Conservation (phyloP, 495 filamentous ascomycete genomes). For the Penicillium waksmanii region DNA sequence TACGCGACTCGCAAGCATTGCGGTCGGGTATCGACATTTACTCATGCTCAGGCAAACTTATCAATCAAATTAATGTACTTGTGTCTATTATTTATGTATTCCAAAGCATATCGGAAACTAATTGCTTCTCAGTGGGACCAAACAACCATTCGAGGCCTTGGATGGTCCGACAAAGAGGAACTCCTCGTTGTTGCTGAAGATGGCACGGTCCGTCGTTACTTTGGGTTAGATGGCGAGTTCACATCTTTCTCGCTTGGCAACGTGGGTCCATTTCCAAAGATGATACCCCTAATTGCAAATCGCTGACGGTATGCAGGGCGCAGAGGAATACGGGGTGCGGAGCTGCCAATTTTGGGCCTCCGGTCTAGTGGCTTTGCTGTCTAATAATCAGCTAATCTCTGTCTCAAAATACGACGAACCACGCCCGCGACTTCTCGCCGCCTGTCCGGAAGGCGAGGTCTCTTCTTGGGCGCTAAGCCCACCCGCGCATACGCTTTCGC, state of each 20-base stretch:
- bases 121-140: constrained; percentile 77
- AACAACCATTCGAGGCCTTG: constrained; percentile 83
- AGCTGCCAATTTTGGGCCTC: constrained; percentile 88
- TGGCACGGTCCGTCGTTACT: constrained; percentile 89
- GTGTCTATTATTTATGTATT: background rate
- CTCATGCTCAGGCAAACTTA: constrained; percentile 84
- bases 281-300: background rate
- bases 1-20: constrained; percentile 67
- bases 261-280: constrained; percentile 43
- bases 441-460: constrained; percentile 76
- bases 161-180: constrained; percentile 97
- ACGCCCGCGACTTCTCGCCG: constrained; percentile 78
- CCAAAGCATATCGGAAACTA: background rate
- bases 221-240: constrained; percentile 90
- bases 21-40: constrained; percentile 94
- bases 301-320: constrained; percentile 55
- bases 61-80: constrained; percentile 67
- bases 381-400: constrained; percentile 84
- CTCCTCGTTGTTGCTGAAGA: constrained; percentile 86
- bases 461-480: constrained; percentile 90
- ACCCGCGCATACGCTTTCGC: constrained; percentile 87
- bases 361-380: constrained; percentile 90
- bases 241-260: constrained; percentile 93
- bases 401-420: constrained; percentile 92
- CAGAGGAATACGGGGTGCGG: constrained; percentile 83